phyloP scores from a whole-genome alignment of 495 filamentous ascomycete species.

The Lindgomyces ingoldianus region DNA sequence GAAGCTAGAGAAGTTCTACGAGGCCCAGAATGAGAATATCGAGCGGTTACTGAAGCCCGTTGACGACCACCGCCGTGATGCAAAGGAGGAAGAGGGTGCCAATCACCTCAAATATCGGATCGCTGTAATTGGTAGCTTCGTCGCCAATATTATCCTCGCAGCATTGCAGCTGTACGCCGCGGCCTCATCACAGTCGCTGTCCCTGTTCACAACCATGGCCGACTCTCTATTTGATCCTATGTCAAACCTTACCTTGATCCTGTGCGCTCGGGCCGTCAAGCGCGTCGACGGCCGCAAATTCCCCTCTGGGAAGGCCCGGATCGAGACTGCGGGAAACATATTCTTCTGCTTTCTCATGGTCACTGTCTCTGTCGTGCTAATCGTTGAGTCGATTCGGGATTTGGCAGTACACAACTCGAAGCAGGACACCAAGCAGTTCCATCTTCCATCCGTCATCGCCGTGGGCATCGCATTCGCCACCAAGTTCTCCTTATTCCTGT shows the following conservation, averaged over 20 bases:
- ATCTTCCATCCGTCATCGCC: slow-evolving; percentile 82
- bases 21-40: slow-evolving; percentile 90
- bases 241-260: slow-evolving; percentile 84
- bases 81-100: slow-evolving; percentile 73
- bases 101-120: slow-evolving; percentile 85
- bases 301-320: slow-evolving; percentile 88
- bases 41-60: slow-evolving; percentile 88
- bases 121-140: slow-evolving; percentile 86
- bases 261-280: slow-evolving; percentile 85
- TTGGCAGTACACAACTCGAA: slow-evolving; percentile 49
- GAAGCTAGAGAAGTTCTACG: slow-evolving; percentile 82
- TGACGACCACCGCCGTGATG: slow-evolving; percentile 81
- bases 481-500: slow-evolving; percentile 81
- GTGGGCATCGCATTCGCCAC: slow-evolving; percentile 83
- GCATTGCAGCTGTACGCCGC: slow-evolving; percentile 87
- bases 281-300: slow-evolving; percentile 87
- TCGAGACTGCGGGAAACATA: slow-evolving; percentile 96
- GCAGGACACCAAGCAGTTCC: slow-evolving; percentile 57
- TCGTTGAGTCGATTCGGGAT: slow-evolving; percentile 79
- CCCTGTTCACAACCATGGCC: slow-evolving; percentile 96
- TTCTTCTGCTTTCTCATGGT: slow-evolving; percentile 97
- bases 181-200: slow-evolving; percentile 80
- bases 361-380: slow-evolving; percentile 83
- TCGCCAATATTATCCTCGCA: slow-evolving; percentile 77
- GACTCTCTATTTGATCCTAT: slow-evolving; percentile 95